A percentile compares a stretch with the other conserved stretches of the same genome.
These are phyloP conservation scores for Fraxinus sp. DNA, from an alignment of 305 asterid genomes.

Conservation along the genomic window DNA sequence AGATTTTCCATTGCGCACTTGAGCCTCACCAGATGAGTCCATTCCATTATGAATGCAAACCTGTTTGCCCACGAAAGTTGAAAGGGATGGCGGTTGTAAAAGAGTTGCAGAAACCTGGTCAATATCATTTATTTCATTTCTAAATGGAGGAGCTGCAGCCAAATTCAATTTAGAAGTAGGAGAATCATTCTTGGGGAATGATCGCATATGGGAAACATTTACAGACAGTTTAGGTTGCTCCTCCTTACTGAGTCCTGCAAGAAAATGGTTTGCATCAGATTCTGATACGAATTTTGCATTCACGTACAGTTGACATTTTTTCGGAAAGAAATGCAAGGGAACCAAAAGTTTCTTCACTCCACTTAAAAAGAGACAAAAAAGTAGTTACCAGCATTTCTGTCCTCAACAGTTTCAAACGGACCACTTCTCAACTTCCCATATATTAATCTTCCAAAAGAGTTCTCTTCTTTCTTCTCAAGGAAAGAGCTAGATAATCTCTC, in stretches of 20 bases:
- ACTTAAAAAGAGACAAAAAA: not conserved
- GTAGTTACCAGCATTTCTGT: slow-evolving; percentile 58
- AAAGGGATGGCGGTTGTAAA: slow-evolving; percentile 29
- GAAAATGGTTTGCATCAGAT: slow-evolving; percentile 8
- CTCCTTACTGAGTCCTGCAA: slow-evolving; percentile 51
- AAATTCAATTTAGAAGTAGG: slow-evolving; percentile 40
- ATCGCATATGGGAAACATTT: slow-evolving; percentile 37
- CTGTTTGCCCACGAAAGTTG: slow-evolving; percentile 45
- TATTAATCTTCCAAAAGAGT: slow-evolving; percentile 43
- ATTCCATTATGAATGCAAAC: slow-evolving; percentile 37
- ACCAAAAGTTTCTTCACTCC: not conserved
- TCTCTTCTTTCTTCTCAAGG: slow-evolving; percentile 48
- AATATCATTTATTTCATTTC: slow-evolving; percentile 43
- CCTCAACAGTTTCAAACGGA: slow-evolving; percentile 40
- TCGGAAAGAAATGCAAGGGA: slow-evolving; percentile 2
- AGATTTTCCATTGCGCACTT: slow-evolving; percentile 44
- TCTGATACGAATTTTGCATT: not conserved
- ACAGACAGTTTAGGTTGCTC: slow-evolving; percentile 44
- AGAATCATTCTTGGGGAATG: slow-evolving; percentile 40
- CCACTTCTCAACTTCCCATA: slow-evolving; percentile 52
- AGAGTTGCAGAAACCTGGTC: slow-evolving; percentile 34
- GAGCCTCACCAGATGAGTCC: slow-evolving; percentile 49
- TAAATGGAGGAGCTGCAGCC: slow-evolving; percentile 43
- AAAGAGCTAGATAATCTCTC: slow-evolving; percentile 46
- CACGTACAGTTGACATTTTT: slow-evolving; percentile 11